Conservation (phyloP, 139 green algal genomes). For the Bryopsis sp. region DNA sequence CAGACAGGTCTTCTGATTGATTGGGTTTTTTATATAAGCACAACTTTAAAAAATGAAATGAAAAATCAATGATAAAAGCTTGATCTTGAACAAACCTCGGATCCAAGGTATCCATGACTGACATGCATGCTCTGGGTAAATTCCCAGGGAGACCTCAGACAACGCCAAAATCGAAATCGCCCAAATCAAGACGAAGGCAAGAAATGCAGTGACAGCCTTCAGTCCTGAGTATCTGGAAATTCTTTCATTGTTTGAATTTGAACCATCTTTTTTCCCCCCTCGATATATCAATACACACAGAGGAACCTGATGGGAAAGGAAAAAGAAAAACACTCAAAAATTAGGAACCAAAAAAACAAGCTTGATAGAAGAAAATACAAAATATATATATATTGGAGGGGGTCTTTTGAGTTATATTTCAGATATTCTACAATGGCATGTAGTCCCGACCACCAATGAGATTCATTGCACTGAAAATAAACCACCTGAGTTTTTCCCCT, state of each 20-base stretch:
- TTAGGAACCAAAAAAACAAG: no score
- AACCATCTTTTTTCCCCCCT: neutral
- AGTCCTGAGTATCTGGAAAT: no score
- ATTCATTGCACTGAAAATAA: no score
- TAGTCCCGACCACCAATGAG: no score
- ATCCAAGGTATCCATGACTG: neutral
- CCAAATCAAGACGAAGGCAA: neutral
- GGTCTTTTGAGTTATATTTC: no score
- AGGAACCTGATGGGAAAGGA: neutral
- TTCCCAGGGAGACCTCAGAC: slow-evolving; percentile 1
- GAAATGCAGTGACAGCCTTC: neutral
- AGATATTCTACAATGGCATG: no score
- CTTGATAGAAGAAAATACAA: no score
- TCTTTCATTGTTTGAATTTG: neutral
- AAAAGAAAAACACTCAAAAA: neutral
- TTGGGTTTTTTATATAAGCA: neutral
- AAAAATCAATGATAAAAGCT: neutral
- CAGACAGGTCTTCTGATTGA: neutral
- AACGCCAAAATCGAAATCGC: neutral
- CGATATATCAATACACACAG: neutral
- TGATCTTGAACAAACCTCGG: neutral
- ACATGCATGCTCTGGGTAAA: slow-evolving; percentile 10
- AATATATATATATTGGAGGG: no score
- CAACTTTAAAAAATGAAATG: neutral
- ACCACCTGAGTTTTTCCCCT: no score